A percentile compares a stretch with the other conserved stretches of the same genome.
These are phyloP conservation scores for Guyanaporus albipodus DNA, from an alignment of 768 basidiomycete species.

Conservation along the genomic window DNA sequence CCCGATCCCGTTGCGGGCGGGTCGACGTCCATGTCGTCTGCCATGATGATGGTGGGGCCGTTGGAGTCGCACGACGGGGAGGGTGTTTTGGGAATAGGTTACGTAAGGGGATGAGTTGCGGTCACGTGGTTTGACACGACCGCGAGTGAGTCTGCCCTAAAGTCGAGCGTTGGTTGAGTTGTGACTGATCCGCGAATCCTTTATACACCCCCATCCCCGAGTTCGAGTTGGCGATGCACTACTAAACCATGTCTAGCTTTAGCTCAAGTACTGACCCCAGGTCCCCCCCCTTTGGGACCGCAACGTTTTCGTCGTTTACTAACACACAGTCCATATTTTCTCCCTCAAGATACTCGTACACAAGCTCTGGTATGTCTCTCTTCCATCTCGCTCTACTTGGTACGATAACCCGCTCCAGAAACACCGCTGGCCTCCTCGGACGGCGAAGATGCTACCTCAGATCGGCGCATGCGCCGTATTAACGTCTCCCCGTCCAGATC, in stretches of 20 bases:
- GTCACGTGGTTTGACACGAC: conserved; percentile 38
- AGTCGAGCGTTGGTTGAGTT: conserved; percentile 26
- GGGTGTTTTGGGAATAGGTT: background rate
- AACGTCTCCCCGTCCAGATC: conserved; percentile 50
- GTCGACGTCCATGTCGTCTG: conserved; percentile 74
- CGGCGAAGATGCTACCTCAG: conserved; percentile 42
- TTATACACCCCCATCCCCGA: conserved; percentile 11
- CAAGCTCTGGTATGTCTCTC: conserved; percentile 46
- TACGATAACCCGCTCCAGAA: conserved; percentile 30
- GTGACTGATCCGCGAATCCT: conserved; percentile 10
- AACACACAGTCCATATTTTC: conserved; percentile 53
- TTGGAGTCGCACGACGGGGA: too few relatives aligned
- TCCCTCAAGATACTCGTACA: conserved; percentile 57
- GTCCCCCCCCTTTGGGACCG: conserved; percentile 62
- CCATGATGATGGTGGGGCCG: conserved; percentile 31
- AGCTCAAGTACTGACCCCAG: conserved; percentile 42
- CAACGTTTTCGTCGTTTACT: conserved; percentile 51
- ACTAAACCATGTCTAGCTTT: conserved; percentile 41
- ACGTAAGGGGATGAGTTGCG: conserved; percentile 11
- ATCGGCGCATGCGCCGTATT: conserved; percentile 48
- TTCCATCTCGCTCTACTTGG: background rate
- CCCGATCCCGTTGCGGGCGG: conserved; percentile 32
- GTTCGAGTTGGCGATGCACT: conserved; percentile 33
- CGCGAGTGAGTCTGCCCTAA: conserved; percentile 41
- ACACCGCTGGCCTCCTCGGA: conserved; percentile 48